Percentiles rank a stretch among this genome's conserved stretches.
Conservation (phyloP, 129 eudicot genomes). For the Apium graveolens region DNA sequence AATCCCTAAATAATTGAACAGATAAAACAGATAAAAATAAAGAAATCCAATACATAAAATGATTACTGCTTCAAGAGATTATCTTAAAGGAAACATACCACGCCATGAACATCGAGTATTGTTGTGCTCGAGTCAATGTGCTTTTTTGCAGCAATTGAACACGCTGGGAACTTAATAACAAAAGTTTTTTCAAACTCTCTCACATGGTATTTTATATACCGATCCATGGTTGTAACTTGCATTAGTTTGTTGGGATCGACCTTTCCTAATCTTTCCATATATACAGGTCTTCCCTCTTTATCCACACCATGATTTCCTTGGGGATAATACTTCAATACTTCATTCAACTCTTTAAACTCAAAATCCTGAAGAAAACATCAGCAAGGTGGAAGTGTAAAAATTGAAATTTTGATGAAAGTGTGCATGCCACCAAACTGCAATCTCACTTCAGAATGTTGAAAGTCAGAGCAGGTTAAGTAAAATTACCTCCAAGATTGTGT, state of each 20-base stretch:
- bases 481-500: constrained; percentile 50
- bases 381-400: constrained; percentile 10
- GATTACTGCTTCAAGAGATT: not conserved
- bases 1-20: constrained; percentile 47
- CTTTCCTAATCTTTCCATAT: constrained; percentile 88
- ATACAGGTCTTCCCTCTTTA: constrained; percentile 84
- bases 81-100: constrained; percentile 44
- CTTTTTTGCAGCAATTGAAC: constrained; percentile 81
- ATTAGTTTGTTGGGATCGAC: constrained; percentile 87
- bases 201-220: constrained; percentile 85
- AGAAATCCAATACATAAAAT: not conserved
- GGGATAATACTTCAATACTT: constrained; percentile 80
- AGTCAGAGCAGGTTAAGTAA: not conserved
- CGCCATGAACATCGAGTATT: constrained; percentile 90
- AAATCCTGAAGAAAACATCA: constrained; percentile 51
- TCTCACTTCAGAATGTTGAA: not conserved
- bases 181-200: constrained; percentile 75
- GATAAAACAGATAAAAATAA: not conserved
- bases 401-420: not conserved
- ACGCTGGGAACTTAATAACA: constrained; percentile 76
- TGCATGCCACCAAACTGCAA: not conserved
- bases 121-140: constrained; percentile 93
- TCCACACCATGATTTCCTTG: constrained; percentile 97
- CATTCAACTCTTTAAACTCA: constrained; percentile 72
- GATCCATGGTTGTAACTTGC: constrained; percentile 96